Conservation (phyloP, 2,329 filamentous ascomycete species). For the Arthrobotrys musiformis region DNA sequence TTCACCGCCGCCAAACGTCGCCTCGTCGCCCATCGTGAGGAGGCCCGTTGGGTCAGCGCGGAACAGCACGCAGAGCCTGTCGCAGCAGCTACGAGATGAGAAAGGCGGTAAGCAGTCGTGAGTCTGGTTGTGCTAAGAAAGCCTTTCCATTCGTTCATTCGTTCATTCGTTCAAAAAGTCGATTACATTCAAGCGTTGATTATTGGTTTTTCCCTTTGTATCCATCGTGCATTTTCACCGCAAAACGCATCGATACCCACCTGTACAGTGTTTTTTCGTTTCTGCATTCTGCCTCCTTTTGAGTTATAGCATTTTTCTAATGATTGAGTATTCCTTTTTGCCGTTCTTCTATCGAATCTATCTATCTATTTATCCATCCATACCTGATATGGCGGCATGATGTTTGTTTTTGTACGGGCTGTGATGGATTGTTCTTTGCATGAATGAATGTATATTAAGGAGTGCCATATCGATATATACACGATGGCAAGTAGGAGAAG, state of each 20-base stretch:
- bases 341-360: not conserved
- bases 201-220: slow-evolving; percentile 15
- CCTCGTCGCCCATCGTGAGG: slow-evolving; percentile 27
- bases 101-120: slow-evolving; percentile 23
- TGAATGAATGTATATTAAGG: slow-evolving; percentile 13
- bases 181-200: slow-evolving; percentile 8
- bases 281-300: slow-evolving; percentile 13
- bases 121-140: not conserved
- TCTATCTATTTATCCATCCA: too few species aligned
- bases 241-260: slow-evolving; percentile 55
- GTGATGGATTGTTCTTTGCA: slow-evolving; percentile 22
- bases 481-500: not conserved
- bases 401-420: slow-evolving; percentile 7
- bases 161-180: slow-evolving; percentile 23
- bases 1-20: slow-evolving; percentile 8
- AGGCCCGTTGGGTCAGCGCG: slow-evolving; percentile 30
- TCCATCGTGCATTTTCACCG: slow-evolving; percentile 37
- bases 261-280: slow-evolving; percentile 24
- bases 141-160: too few species aligned
- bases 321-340: slow-evolving; percentile 18
- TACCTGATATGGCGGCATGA: slow-evolving; percentile 10
- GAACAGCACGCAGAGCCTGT: slow-evolving; percentile 37
- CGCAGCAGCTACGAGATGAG: slow-evolving; percentile 21
- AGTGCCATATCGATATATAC: slow-evolving; percentile 13
- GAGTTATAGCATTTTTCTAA: slow-evolving; percentile 31